Evolutionary conservation across 306 rosid species (phyloP).

Genomic region (Prunus mira): DNA sequence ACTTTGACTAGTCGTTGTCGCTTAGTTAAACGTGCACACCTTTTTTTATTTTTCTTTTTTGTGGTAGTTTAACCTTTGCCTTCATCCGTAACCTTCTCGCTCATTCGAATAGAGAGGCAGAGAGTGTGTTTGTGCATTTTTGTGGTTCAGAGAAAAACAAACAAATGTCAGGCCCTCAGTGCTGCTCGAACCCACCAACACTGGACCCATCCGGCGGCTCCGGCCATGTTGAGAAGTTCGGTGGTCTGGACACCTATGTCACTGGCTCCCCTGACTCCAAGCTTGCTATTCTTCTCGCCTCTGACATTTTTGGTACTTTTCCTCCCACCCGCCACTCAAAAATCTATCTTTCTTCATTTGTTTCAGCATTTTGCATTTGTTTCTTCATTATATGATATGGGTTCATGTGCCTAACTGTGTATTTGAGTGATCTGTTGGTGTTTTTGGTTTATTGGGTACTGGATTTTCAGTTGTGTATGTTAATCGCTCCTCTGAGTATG

Average conservation of each 20-base stretch:
- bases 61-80: too few relatives aligned
- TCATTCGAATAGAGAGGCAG: too few relatives aligned
- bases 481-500: background rate
- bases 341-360: background rate
- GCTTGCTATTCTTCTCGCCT: slow-evolving; percentile 45
- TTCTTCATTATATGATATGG: background rate
- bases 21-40: too few relatives aligned
- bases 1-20: too few relatives aligned
- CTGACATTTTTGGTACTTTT: slow-evolving; percentile 49
- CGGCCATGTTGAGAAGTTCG: slow-evolving; percentile 53
- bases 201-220: slow-evolving; percentile 46
- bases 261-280: slow-evolving; percentile 54
- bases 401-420: background rate
- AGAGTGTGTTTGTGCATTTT: too few relatives aligned
- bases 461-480: background rate
- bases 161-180: slow-evolving; percentile 54
- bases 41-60: too few relatives aligned
- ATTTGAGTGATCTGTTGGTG: background rate
- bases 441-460: background rate
- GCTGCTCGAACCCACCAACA: slow-evolving; percentile 67
- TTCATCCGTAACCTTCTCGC: too few relatives aligned
- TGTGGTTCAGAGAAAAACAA: background rate
- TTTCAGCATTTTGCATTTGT: background rate
- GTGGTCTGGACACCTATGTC: slow-evolving; percentile 41
- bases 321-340: background rate